These are phyloP conservation scores for Suhomyces taliae DNA, from an alignment of 1,139 yeast genomes.

Conservation along the genomic window DNA sequence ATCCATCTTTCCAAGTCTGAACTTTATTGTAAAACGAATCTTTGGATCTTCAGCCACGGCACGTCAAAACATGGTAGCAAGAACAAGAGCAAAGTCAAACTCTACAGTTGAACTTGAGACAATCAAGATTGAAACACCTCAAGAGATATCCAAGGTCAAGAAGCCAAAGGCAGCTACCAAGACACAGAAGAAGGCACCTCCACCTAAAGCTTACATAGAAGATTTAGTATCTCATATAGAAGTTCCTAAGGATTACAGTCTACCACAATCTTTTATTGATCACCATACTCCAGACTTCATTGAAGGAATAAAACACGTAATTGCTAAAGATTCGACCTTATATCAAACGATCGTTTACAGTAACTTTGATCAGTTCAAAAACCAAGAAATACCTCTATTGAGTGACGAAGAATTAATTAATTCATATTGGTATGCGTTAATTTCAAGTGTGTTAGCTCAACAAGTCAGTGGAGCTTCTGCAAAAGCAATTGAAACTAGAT, in stretches of 20 bases:
- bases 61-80: slow-evolving; percentile 4
- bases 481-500: slow-evolving; percentile 53
- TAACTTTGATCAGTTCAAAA: slow-evolving; percentile 31
- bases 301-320: slow-evolving; percentile 40
- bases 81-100: slow-evolving; percentile 2
- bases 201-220: slow-evolving; percentile 23
- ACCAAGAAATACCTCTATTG: slow-evolving; percentile 14
- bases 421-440: slow-evolving; percentile 39
- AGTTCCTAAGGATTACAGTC: slow-evolving; percentile 25
- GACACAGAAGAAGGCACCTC: slow-evolving; percentile 1
- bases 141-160: slow-evolving; percentile 2
- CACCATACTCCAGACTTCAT: slow-evolving; percentile 47
- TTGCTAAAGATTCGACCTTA: slow-evolving; percentile 44
- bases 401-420: slow-evolving; percentile 9
- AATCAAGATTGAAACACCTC: slow-evolving; percentile 1
- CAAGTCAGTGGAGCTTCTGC: slow-evolving; percentile 90
- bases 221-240: slow-evolving; percentile 27
- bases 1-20: neutral
- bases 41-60: neutral
- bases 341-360: slow-evolving; percentile 33
- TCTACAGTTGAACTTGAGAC: slow-evolving; percentile 2
- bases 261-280: slow-evolving; percentile 43
- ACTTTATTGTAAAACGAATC: neutral
- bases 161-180: slow-evolving; percentile 3
- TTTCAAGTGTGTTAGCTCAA: slow-evolving; percentile 63